Base-by-base conservation (phyloP, 306 rosid genomes). In the Medicago truncatula region DNA sequence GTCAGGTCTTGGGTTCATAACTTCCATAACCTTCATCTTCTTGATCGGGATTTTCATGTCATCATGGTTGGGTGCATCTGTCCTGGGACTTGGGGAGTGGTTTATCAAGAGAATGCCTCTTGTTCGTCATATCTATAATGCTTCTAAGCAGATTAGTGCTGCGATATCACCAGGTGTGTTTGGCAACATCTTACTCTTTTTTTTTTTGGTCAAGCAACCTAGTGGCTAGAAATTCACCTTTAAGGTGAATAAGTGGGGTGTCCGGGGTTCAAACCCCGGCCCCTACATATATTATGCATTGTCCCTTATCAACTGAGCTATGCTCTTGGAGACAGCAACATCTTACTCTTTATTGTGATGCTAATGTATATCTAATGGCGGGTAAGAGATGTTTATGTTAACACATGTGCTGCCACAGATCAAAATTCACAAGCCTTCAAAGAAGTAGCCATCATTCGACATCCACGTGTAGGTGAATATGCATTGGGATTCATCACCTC, bases 31-130 rank as follows among this genome's bases (percentile, higher is more conserved):
- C 9, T 93, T 93, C 90, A 93, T 93, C 88, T 93, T 93, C 87
- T 38, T 93, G 87, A 89, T 93, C 28, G 98, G 98, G 87, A 91
- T 93, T 71, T 89, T 93, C 91, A 93, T 91, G 98, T 93, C 98
- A 70, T 93, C 98, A 39, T 93, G 98, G 98, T 80, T 93, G 96
- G 98, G 98, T 70, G 88, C 98, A 62, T 93, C 98, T 88, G 97
- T 93, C 83, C 88, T 93, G 77, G 87, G 89, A 62, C 92, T 93
- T 78, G 98, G 98, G 31, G 98, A 93, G 89, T 93, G 98, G 98
- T 88, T 93, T 75, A 93, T 93, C 82, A 93, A 93, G 86, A 86
- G 92, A 81, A 93, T 93, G 98, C 98, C 98, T 38, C 90, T 93
- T 81, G 96, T 93, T 73, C 92, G 97, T 17, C 98, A 93, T 79